These are phyloP conservation scores for Boechera divaricarpa DNA, from an alignment of 345 rosid species.

Conservation along the genomic window DNA sequence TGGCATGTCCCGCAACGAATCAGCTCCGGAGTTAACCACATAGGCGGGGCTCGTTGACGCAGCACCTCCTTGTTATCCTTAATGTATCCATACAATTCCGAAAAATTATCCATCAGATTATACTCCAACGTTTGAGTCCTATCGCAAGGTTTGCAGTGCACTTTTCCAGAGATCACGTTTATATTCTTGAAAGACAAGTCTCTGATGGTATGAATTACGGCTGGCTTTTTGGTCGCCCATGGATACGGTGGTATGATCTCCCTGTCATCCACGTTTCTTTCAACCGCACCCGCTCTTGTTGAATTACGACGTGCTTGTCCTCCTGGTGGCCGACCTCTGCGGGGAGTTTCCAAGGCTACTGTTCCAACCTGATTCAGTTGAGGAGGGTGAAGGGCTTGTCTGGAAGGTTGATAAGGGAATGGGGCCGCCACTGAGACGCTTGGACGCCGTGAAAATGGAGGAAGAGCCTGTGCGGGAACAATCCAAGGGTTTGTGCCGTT, in stretches of 20 bases:
- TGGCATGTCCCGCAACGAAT: slow-evolving; percentile 55
- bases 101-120: slow-evolving; percentile 57
- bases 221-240: slow-evolving; percentile 67
- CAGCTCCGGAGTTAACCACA: slow-evolving; percentile 62
- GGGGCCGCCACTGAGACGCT: too few species aligned
- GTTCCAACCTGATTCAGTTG: neutral
- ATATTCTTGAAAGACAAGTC: slow-evolving; percentile 46
- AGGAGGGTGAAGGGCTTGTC: slow-evolving; percentile 7
- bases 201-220: slow-evolving; percentile 47
- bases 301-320: slow-evolving; percentile 14
- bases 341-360: neutral
- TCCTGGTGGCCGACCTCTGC: slow-evolving; percentile 27
- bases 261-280: neutral
- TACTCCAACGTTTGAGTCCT: slow-evolving; percentile 49
- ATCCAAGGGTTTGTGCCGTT: neutral
- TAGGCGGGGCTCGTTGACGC: slow-evolving; percentile 67
- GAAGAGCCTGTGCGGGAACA: neutral
- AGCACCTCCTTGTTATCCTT: slow-evolving; percentile 41
- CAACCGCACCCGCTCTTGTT: neutral
- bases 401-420: neutral
- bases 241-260: slow-evolving; percentile 44
- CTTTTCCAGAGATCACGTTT: slow-evolving; percentile 49
- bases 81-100: slow-evolving; percentile 53
- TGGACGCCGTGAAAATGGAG: neutral
- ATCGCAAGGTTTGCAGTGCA: slow-evolving; percentile 73